Base-by-base conservation (phyloP, 768 basidiomycete genomes). In the Leccinum longicurvipes region DNA sequence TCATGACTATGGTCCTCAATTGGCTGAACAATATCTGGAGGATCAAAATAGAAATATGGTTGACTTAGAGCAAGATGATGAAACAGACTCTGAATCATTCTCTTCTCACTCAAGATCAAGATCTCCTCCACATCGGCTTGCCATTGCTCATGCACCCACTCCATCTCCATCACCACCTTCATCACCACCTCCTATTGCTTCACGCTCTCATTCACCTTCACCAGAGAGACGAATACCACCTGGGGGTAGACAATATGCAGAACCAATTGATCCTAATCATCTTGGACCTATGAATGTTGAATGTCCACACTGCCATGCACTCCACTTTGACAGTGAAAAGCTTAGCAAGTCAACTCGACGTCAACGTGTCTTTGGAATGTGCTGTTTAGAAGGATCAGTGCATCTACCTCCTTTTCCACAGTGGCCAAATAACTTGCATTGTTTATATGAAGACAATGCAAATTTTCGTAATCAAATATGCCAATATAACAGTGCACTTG, bases 371-470 rank as follows among this genome's bases (percentile, higher is more conserved):
- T 74, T 74, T 65, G 67, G 65, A 0, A 61, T 51, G 1, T 73
- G 69, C 23, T 74, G 72, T 54, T 28, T 68, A 3, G 27, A 65
- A 5, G 70, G 70, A 1, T 59, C 67, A 39, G 61, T 74, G 14
- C 1, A 23, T 3, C 61, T 75, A 5, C 58, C 60, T 4, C 11
- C 19, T 0, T 39, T 74, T 1, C 62, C 53, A 19, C 24, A 55
- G 0, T 68, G 59, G 49, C 72, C 72, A 1, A 45, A 8, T 3
- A 17, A 1, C 0, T 31, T 63, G 3, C 59, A 66, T 1, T 9
- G 51, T 17, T 28, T 68, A 1, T 64, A 60, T 44, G 45, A 60
- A 32, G 50, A 67, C 10, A 56, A 55, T 24, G 52, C 62, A 6
- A 50, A 60, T 47, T 2, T 44, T 10, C 7, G 42, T 4, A 44